These are phyloP conservation scores for Eucalyptus paniculata DNA, from an alignment of 345 rosid genomes.

Conservation along the genomic window DNA sequence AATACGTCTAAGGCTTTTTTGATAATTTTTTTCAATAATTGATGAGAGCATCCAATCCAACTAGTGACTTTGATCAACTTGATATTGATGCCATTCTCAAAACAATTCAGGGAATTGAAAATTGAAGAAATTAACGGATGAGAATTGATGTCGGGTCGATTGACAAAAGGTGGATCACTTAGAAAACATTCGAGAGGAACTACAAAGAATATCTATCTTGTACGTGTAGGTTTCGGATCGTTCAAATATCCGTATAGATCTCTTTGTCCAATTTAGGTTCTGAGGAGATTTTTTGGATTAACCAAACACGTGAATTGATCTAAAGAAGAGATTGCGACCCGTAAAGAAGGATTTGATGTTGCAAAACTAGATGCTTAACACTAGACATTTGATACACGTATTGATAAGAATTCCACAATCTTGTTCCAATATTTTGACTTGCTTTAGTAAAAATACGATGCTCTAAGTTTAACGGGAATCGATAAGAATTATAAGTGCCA, in stretches of 20 bases:
- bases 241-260: not conserved
- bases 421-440: not conserved
- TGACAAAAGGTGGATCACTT: not conserved
- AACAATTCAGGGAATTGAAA: not conserved
- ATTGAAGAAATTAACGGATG: not conserved
- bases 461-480: not conserved
- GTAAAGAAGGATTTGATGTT: not conserved
- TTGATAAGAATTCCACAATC: not conserved
- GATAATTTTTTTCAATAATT: too few species aligned
- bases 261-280: not conserved
- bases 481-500: not conserved
- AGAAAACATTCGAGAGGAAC: not conserved
- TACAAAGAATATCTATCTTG: not conserved
- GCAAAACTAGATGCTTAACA: not conserved
- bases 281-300: too few species aligned
- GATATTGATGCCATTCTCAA: not conserved
- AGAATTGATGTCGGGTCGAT: not conserved
- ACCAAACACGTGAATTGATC: not conserved
- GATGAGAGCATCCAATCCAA: accelerated
- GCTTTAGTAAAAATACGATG: accelerated
- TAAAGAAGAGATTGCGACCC: not conserved
- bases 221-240: not conserved
- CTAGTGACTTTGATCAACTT: not conserved
- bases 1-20: accelerated
- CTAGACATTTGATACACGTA: not conserved